Evolutionary conservation across 208 protist genomes (phyloP).

Genomic region (Phytomonas francai): DNA sequence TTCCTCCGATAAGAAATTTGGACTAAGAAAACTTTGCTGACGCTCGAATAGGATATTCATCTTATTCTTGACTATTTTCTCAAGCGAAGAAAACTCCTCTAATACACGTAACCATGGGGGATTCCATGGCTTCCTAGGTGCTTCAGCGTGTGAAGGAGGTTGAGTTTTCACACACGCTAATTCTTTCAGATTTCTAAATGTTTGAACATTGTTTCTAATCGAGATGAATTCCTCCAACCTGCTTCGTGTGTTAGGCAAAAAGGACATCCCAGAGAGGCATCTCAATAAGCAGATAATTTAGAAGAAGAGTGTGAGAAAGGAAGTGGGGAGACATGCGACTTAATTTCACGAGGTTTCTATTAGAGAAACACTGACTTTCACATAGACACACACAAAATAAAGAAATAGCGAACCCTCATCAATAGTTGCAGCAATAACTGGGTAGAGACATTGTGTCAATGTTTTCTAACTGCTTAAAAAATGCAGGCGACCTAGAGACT

Average conservation of each 20-base stretch:
- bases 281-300: not conserved
- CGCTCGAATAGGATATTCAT: constrained; percentile 32
- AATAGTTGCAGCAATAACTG: not conserved
- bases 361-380: not conserved
- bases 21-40: constrained; percentile 39
- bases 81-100: constrained; percentile 35
- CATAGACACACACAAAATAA: constrained; percentile 16
- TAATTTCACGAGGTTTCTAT: not conserved
- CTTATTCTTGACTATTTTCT: constrained; percentile 20
- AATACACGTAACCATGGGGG: constrained; percentile 43
- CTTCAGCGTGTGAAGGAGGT: not conserved
- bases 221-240: not conserved
- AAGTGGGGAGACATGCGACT: constrained; percentile 6
- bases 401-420: constrained; percentile 5
- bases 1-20: constrained; percentile 43
- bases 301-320: not conserved
- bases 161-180: not conserved
- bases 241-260: not conserved
- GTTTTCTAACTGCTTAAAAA: not conserved
- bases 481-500: not conserved
- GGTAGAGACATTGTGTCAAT: not conserved
- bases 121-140: not conserved
- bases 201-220: not conserved
- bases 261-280: not conserved
- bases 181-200: not conserved